Base-by-base conservation (phyloP, 163 green algal species). In the Chlorella variabilis region DNA sequence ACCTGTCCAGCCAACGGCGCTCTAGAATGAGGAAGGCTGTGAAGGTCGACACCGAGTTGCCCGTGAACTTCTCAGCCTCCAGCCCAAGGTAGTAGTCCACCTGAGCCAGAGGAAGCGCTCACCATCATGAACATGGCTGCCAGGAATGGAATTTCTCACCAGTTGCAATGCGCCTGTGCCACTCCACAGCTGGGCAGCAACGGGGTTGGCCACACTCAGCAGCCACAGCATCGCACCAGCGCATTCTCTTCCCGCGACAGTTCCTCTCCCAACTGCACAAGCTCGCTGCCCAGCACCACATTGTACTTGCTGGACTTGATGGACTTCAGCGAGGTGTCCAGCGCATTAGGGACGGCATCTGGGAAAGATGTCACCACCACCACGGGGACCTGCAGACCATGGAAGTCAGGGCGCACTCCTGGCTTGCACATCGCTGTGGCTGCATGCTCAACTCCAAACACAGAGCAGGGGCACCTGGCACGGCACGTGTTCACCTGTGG, bases 161-260 rank as follows among this genome's bases (percentile, higher is more conserved):
- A n/a, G n/a, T n/a, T n/a, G n/a, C n/a, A n/a, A n/a, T n/a, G n/a
- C n/a, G n/a, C n/a, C n/a, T n/a, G n/a, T n/a, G n/a, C n/a, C n/a
- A n/a, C n/a, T n/a, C n/a, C n/a, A n/a, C n/a, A n/a, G n/a, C n/a
- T n/a, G n/a, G n/a, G n/a, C n/a, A n/a, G n/a, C n/a, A n/a, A n/a
- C n/a, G n/a, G n/a, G n/a, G n/a, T n/a, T n/a, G n/a, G n/a, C n/a
- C n/a, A n/a, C n/a, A n/a, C n/a, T n/a, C n/a, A n/a, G n/a, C n/a
- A n/a, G n/a, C n/a, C n/a, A n/a, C n/a, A n/a, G n/a, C n/a, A n/a
- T n/a, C n/a, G n/a, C 48, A 77, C 70, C 70, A 77, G 33, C 33
- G 70, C 70, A 31, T 33, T 77, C 20, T 77, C 70, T 48, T 77
- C 70, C 48, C 70, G 48, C 20, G 48, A 29, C 31, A 77, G 70